These are phyloP conservation scores for Cladosporium sp. DNA, from an alignment of 2,329 filamentous ascomycete genomes.

Conservation along the genomic window DNA sequence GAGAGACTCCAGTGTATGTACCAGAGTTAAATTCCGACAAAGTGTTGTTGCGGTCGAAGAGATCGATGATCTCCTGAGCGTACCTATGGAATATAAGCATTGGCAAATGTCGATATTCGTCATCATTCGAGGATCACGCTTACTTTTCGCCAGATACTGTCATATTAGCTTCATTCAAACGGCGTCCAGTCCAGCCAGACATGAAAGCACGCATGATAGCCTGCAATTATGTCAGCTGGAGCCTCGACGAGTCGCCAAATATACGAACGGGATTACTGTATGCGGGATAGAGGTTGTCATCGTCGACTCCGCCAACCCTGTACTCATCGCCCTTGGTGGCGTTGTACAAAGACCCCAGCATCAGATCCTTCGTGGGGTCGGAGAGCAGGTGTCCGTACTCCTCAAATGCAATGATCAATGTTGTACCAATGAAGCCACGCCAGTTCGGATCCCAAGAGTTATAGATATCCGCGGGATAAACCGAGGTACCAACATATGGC, in stretches of 20 bases:
- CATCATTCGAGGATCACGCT: neutral
- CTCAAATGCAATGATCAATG: slow-evolving; percentile 59
- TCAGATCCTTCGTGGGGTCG: slow-evolving; percentile 41
- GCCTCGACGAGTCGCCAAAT: neutral
- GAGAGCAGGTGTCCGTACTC: slow-evolving; percentile 56
- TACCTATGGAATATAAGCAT: slow-evolving; percentile 29
- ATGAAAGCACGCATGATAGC: slow-evolving; percentile 64
- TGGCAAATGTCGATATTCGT: neutral
- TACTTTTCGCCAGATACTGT: slow-evolving; percentile 56
- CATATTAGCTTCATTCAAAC: slow-evolving; percentile 58
- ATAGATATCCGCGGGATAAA: slow-evolving; percentile 55
- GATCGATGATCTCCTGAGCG: slow-evolving; percentile 55
- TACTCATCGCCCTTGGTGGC: slow-evolving; percentile 61
- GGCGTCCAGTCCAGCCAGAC: slow-evolving; percentile 59
- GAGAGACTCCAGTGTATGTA: slow-evolving; percentile 63
- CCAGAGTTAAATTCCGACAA: slow-evolving; percentile 64
- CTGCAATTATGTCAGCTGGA: neutral
- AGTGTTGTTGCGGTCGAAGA: slow-evolving; percentile 58
- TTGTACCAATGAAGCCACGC: slow-evolving; percentile 63
- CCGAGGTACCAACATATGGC: slow-evolving; percentile 54
- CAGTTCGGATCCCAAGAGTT: slow-evolving; percentile 65
- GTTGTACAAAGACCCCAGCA: slow-evolving; percentile 57
- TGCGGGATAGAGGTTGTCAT: slow-evolving; percentile 62
- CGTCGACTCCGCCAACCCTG: slow-evolving; percentile 59
- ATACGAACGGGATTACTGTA: slow-evolving; percentile 55